phyloP scores from a whole-genome alignment of 345 rosid species.

The Eucalyptus leucophloia region DNA sequence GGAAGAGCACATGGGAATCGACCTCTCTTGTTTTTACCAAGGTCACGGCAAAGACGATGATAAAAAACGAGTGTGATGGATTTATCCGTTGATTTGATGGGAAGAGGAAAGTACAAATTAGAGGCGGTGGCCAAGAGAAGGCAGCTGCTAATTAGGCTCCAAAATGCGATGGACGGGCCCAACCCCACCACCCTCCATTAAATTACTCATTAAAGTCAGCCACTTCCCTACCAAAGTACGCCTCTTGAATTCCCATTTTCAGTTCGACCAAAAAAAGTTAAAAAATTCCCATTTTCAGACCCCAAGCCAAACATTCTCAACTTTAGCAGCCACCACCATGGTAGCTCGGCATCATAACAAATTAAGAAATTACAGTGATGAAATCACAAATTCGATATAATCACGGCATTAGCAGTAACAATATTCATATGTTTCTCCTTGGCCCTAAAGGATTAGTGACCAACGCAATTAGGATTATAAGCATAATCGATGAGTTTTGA shows the following conservation, averaged over 20 bases:
- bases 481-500: neutral
- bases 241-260: neutral
- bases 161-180: neutral
- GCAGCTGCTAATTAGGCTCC: neutral
- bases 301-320: neutral
- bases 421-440: neutral
- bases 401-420: neutral
- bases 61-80: neutral
- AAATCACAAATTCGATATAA: neutral
- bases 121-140: neutral
- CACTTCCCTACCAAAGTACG: neutral
- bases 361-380: neutral
- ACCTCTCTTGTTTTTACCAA: neutral
- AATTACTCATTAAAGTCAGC: neutral
- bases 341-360: neutral
- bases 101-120: neutral
- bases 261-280: too few relatives aligned
- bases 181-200: neutral
- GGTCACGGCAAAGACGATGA: neutral
- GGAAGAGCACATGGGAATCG: neutral
- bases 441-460: neutral
- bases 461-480: neutral
- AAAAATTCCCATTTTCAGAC: too few relatives aligned
- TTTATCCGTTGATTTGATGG: neutral
- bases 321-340: neutral